Evolutionary conservation across 108 stramenopile species (phyloP).

Genomic region (Nitzschia sp.): DNA sequence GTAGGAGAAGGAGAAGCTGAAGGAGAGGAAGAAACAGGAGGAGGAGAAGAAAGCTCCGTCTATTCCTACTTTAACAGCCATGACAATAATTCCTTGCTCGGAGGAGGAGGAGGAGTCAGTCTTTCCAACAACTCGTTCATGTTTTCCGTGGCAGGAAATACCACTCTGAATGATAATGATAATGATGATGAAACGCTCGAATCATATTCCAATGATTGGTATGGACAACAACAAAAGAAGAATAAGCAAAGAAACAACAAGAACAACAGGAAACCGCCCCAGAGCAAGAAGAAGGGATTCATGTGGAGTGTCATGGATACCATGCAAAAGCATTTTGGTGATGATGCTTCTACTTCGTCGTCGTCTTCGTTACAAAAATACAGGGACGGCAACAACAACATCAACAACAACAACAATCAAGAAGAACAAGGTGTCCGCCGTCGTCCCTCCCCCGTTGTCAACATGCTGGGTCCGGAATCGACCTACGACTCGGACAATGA

Average conservation of each 20-base stretch:
- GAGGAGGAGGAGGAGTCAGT: not conserved
- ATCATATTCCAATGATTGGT: too few species aligned
- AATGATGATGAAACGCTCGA: not conserved
- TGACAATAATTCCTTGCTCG: conserved; percentile 8
- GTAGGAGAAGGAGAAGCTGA: too few species aligned
- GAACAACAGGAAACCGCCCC: conserved; percentile 11
- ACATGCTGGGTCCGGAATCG: conserved; percentile 5
- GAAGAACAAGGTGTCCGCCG: not conserved
- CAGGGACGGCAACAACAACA: too few species aligned
- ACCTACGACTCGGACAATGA: conserved; percentile 6
- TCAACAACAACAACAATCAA: too few species aligned
- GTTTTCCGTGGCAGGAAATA: not conserved
- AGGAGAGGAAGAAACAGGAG: too few species aligned
- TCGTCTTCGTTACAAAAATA: too few species aligned
- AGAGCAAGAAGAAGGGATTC: conserved; percentile 16
- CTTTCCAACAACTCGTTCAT: not conserved
- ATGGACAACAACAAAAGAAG: not conserved
- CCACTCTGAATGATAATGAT: not conserved
- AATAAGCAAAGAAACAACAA: not conserved
- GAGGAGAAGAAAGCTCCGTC: too few species aligned
- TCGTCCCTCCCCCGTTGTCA: not conserved
- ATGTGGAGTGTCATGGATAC: conserved; percentile 32
- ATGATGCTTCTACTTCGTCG: too few species aligned
- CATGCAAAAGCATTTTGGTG: conserved; percentile 1
- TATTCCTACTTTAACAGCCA: conserved; percentile 14